phyloP scores from a whole-genome alignment of 176 grass and related monocot species.

The Saccharum officinarum region DNA sequence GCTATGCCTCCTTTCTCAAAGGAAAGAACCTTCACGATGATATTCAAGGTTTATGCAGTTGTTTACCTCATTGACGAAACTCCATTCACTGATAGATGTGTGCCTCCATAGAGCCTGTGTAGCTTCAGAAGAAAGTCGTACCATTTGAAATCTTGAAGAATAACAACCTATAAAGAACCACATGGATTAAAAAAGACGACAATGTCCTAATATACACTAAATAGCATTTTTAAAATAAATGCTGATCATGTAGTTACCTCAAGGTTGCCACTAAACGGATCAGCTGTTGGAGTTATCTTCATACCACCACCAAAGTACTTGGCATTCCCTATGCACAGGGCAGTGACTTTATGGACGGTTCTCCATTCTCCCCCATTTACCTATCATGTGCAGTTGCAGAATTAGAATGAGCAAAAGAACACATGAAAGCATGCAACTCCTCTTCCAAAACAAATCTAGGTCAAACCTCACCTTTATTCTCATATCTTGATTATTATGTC shows the following conservation, averaged over 20 bases:
- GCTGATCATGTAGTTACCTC: conserved; percentile 54
- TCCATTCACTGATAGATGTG: conserved; percentile 67
- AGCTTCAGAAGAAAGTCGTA: conserved; percentile 84
- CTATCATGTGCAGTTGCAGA: conserved; percentile 42
- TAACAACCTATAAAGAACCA: conserved; percentile 63
- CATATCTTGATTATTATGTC: conserved; percentile 71
- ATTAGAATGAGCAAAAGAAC: conserved; percentile 26
- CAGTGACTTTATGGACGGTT: conserved; percentile 69
- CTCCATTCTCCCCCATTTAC: conserved; percentile 83
- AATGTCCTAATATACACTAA: neutral
- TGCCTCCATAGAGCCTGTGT: conserved; percentile 80
- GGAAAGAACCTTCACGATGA: conserved; percentile 24
- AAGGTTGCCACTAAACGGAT: conserved; percentile 70
- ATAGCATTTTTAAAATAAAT: neutral
- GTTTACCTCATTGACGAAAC: conserved; percentile 73
- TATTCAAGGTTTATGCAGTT: neutral
- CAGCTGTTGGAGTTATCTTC: conserved; percentile 89
- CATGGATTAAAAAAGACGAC: conserved; percentile 17
- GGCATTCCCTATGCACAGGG: conserved; percentile 89
- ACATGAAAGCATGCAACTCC: conserved; percentile 25
- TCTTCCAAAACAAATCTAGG: conserved; percentile 2
- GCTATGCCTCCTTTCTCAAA: neutral
- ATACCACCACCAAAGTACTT: conserved; percentile 94
- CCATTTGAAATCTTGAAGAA: conserved; percentile 97
- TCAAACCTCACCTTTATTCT: conserved; percentile 78